phyloP scores from a whole-genome alignment of 2,329 filamentous ascomycete species.

The Paracamarosporium sp. region DNA sequence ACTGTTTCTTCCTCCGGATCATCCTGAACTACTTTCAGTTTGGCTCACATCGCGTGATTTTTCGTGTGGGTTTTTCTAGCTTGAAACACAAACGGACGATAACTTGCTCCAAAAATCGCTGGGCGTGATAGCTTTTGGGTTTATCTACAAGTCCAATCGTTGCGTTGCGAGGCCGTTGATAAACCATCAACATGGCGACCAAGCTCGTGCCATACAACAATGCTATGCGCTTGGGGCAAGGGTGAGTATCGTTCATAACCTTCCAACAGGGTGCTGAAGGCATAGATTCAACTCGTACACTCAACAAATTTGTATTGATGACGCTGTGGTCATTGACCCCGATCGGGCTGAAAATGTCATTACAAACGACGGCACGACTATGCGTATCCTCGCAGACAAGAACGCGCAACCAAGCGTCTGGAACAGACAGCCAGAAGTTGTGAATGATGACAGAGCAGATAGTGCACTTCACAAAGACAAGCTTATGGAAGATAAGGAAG shows the following conservation, averaged over 20 bases:
- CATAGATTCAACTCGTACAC: neutral
- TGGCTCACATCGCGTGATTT: too few species aligned
- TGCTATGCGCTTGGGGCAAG: neutral
- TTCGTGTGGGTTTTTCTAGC: too few species aligned
- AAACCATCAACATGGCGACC: neutral
- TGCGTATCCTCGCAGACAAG: conserved; percentile 12
- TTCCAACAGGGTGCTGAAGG: neutral
- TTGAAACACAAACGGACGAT: too few species aligned
- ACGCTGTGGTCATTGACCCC: neutral
- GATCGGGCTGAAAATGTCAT: conserved; percentile 4
- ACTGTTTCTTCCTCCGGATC: too few species aligned
- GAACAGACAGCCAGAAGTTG: conserved; percentile 6
- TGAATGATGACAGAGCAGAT: conserved; percentile 5
- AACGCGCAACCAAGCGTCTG: conserved; percentile 6
- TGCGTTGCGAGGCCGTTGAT: neutral
- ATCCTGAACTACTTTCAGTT: too few species aligned
- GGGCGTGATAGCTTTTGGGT: too few species aligned
- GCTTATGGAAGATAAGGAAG: neutral
- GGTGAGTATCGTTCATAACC: neutral
- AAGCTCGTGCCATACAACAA: neutral
- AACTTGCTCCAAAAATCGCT: too few species aligned
- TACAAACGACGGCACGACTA: conserved; percentile 11
- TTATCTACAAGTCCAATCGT: too few species aligned
- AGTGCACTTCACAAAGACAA: conserved; percentile 4
- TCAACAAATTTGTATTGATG: neutral